Percentiles rank a stretch among this genome's conserved stretches.
Conservation (phyloP, 208 protist genomes). For the Strigomonas culicis region DNA sequence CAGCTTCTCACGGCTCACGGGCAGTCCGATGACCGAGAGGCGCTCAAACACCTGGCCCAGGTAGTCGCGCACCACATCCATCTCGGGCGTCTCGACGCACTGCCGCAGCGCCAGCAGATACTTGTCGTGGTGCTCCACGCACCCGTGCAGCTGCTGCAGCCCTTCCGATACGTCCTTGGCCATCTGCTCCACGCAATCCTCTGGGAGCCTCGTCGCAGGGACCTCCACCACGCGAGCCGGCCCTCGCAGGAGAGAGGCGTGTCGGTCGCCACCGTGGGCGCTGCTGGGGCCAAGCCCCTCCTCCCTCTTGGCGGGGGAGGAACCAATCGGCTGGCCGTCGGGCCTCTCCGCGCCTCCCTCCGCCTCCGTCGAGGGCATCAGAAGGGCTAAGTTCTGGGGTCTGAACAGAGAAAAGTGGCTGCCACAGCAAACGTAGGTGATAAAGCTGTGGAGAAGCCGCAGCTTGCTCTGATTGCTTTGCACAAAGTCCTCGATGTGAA, state of each 20-base stretch:
- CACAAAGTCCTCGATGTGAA: constrained; percentile 54
- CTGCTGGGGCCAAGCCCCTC: background rate
- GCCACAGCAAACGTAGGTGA: constrained; percentile 61
- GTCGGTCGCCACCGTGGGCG: background rate
- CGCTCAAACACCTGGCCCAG: constrained; percentile 55
- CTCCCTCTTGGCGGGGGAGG: too few species aligned
- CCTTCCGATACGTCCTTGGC: constrained; percentile 64
- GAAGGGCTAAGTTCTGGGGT: background rate
- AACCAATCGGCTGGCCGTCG: background rate
- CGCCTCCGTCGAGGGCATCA: too few species aligned
- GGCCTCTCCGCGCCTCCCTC: too few species aligned
- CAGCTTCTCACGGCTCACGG: constrained; percentile 58
- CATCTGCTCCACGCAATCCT: constrained; percentile 48
- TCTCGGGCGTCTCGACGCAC: constrained; percentile 49
- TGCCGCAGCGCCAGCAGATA: constrained; percentile 61
- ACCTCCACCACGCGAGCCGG: too few species aligned
- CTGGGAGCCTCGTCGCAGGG: background rate
- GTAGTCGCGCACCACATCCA: constrained; percentile 68
- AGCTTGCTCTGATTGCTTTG: constrained; percentile 61
- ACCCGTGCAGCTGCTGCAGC: constrained; percentile 51
- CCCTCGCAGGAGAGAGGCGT: too few species aligned
- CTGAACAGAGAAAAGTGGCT: constrained; percentile 84
- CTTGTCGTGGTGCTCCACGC: constrained; percentile 55
- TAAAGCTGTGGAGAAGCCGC: constrained; percentile 49
- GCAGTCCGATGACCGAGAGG: constrained; percentile 36